A percentile compares a stretch with the other conserved stretches of the same genome.
Evolutionary conservation across 2,329 filamentous ascomycete species (phyloP).

Genomic region (Fusarium foetens): DNA sequence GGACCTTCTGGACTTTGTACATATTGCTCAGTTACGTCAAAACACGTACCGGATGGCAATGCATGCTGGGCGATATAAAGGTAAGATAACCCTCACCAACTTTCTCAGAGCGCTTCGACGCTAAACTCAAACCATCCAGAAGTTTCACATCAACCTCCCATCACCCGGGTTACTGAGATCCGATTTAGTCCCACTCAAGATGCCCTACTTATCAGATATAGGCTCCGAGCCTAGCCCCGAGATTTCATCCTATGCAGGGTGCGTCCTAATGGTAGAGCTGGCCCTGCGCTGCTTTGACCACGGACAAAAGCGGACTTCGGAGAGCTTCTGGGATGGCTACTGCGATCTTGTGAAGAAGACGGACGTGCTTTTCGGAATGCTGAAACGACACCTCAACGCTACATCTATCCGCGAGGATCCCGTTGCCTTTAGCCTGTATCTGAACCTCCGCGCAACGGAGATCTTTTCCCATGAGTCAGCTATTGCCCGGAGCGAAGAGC

Average conservation of each 20-base stretch:
- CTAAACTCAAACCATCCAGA: not conserved
- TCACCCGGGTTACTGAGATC: not conserved
- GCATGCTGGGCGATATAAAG: not conserved
- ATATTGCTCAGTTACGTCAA: not conserved
- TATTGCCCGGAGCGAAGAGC: not conserved
- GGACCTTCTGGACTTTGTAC: not conserved
- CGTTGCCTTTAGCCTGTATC: not conserved
- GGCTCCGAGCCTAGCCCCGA: accelerated
- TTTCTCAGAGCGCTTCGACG: accelerated
- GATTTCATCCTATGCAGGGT: not conserved
- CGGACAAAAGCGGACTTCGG: not conserved
- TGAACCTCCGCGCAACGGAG: not conserved
- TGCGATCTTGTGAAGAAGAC: not conserved
- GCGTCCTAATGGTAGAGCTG: not conserved
- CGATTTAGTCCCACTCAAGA: not conserved
- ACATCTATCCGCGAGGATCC: not conserved
- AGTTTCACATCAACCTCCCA: not conserved
- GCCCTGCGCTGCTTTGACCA: not conserved
- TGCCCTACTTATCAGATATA: not conserved
- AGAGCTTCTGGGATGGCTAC: not conserved
- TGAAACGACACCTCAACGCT: not conserved
- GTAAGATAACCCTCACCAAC: accelerated
- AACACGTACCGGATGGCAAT: not conserved
- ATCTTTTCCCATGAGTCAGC: not conserved
- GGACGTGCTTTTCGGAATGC: not conserved